These are phyloP conservation scores for Rubia occidens DNA, from an alignment of 305 asterid species.

Conservation along the genomic window DNA sequence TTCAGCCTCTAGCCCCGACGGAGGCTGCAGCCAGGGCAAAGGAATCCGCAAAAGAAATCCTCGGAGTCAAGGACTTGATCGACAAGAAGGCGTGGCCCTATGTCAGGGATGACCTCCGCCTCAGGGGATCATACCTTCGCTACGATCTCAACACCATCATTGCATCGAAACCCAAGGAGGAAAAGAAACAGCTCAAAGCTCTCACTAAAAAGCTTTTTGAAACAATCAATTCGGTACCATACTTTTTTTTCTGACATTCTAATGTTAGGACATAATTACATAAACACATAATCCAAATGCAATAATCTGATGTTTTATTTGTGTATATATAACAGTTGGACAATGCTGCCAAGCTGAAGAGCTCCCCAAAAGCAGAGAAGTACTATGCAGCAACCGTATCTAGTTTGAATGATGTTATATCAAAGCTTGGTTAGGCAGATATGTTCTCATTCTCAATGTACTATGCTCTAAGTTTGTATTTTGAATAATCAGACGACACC, in stretches of 20 bases:
- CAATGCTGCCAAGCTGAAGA: conserved; percentile 79
- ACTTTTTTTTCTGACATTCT: background rate
- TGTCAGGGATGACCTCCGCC: conserved; percentile 74
- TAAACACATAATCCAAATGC: background rate
- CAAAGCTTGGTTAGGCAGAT: conserved; percentile 55
- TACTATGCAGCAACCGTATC: conserved; percentile 69
- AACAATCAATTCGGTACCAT: conserved; percentile 39
- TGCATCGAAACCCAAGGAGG: conserved; percentile 61
- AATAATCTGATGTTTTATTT: background rate
- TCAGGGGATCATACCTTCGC: conserved; percentile 57
- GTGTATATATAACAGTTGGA: conserved; percentile 45
- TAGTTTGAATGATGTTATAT: conserved; percentile 52
- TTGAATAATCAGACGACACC: conserved; percentile 17
- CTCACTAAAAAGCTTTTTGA: conserved; percentile 57
- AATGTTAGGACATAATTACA: background rate
- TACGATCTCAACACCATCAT: conserved; percentile 80
- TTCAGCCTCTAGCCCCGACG: conserved; percentile 65
- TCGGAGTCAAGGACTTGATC: conserved; percentile 47
- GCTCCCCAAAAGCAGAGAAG: conserved; percentile 61
- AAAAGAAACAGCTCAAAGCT: conserved; percentile 55
- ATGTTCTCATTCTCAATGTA: conserved; percentile 11
- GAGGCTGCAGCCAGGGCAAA: conserved; percentile 71
- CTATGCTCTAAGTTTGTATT: conserved; percentile 24
- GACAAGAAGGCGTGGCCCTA: conserved; percentile 94
- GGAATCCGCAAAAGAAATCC: conserved; percentile 75